phyloP scores from a whole-genome alignment of 257 asterid species.

The Ilex asprella region DNA sequence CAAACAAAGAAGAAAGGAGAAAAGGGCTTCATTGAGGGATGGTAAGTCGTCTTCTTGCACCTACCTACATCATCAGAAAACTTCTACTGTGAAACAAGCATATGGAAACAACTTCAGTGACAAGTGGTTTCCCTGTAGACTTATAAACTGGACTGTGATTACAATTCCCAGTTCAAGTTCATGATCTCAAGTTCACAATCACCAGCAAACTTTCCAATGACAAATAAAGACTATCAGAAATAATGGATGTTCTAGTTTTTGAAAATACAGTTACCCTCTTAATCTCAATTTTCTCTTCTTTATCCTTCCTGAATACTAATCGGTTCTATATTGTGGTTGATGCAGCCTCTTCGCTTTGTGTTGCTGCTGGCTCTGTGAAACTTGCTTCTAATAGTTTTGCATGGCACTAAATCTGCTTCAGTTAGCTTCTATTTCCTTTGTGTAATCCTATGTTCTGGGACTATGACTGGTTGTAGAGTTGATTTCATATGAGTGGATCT shows the following conservation, averaged over 20 bases:
- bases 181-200: no score
- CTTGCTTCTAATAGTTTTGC: background rate
- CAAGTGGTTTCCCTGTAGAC: background rate
- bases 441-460: background rate
- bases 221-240: no score
- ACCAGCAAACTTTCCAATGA: no score
- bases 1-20: background rate
- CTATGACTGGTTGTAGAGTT: background rate
- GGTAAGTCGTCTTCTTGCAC: background rate
- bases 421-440: background rate
- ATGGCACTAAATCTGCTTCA: background rate
- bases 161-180: background rate
- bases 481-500: background rate
- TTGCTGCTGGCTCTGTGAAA: constrained; percentile 2
- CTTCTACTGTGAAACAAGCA: background rate
- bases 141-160: background rate
- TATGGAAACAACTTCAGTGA: background rate
- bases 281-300: background rate
- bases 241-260: no score
- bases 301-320: background rate
- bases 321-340: background rate
- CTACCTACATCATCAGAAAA: background rate
- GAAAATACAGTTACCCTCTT: no score
- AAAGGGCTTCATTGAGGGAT: constrained; percentile 1
- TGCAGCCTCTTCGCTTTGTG: constrained; percentile 1